Evolutionary conservation across 257 asterid species (phyloP).

Genomic region (Lycium barbarum): DNA sequence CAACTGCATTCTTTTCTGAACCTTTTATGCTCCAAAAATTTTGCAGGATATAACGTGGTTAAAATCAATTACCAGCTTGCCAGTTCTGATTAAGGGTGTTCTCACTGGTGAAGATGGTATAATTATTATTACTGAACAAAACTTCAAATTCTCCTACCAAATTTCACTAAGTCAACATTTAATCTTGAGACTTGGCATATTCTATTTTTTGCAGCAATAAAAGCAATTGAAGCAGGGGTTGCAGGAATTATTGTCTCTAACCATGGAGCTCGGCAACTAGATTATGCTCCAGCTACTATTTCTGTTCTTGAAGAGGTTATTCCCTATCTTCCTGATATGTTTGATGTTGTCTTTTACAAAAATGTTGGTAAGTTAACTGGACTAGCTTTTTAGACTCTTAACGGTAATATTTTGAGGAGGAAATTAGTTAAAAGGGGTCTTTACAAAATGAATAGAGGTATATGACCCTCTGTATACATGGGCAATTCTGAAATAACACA

Average conservation of each 20-base stretch:
- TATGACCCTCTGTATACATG: too few species aligned
- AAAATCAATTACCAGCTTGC: constrained; percentile 63
- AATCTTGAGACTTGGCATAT: neutral
- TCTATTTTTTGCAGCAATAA: constrained; percentile 50
- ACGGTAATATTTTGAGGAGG: neutral
- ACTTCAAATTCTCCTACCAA: too few species aligned
- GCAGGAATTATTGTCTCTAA: constrained; percentile 69
- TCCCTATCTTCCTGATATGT: neutral
- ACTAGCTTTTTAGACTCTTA: neutral
- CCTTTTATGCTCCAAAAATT: neutral
- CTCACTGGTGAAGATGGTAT: constrained; percentile 73
- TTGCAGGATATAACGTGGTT: constrained; percentile 75
- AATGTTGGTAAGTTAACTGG: neutral
- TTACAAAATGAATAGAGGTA: too few species aligned
- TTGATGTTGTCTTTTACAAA: neutral
- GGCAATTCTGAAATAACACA: too few species aligned
- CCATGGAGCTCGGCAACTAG: constrained; percentile 77
- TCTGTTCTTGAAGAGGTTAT: constrained; percentile 68
- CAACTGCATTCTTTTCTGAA: neutral
- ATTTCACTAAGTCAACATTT: too few species aligned
- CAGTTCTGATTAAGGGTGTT: constrained; percentile 65
- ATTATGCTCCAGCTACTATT: constrained; percentile 65
- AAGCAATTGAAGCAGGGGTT: constrained; percentile 64
- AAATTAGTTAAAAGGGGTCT: too few species aligned
- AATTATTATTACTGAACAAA: neutral